Conservation (phyloP, 495 filamentous ascomycete genomes). For the Neurospora intermedia region DNA sequence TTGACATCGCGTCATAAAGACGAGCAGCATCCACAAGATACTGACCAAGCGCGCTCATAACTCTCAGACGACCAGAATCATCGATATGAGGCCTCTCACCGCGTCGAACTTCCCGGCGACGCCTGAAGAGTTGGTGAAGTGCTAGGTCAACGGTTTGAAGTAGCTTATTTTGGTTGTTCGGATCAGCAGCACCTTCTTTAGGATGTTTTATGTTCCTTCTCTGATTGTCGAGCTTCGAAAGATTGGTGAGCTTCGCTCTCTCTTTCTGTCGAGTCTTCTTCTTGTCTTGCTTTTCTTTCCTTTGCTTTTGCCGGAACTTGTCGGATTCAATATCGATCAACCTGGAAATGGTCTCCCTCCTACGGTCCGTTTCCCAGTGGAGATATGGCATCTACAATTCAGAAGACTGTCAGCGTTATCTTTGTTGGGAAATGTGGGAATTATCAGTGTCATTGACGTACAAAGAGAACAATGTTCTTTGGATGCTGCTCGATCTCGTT, state of each 20-base stretch:
- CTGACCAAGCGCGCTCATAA: constrained; percentile 23
- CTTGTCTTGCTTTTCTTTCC: neutral
- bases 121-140: neutral
- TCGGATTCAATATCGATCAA: constrained; percentile 6
- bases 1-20: constrained; percentile 30
- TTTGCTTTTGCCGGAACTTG: neutral
- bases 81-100: constrained; percentile 1
- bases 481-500: constrained; percentile 13
- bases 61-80: constrained; percentile 14
- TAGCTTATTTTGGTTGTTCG: neutral
- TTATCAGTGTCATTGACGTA: constrained; percentile 3
- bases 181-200: neutral
- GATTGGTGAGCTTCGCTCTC: neutral
- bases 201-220: neutral
- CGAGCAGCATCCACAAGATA: constrained; percentile 27
- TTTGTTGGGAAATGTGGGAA: neutral
- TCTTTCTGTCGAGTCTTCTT: neutral
- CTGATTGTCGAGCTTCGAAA: neutral
- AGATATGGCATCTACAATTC: constrained; percentile 50
- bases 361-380: constrained; percentile 51
- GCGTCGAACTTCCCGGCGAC: neutral
- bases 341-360: constrained; percentile 20
- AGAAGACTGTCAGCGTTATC: neutral
- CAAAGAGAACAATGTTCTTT: constrained; percentile 30
- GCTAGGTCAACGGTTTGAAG: neutral